Conservation (phyloP, 768 basidiomycete species). For the Xanthoconium stramineum region DNA sequence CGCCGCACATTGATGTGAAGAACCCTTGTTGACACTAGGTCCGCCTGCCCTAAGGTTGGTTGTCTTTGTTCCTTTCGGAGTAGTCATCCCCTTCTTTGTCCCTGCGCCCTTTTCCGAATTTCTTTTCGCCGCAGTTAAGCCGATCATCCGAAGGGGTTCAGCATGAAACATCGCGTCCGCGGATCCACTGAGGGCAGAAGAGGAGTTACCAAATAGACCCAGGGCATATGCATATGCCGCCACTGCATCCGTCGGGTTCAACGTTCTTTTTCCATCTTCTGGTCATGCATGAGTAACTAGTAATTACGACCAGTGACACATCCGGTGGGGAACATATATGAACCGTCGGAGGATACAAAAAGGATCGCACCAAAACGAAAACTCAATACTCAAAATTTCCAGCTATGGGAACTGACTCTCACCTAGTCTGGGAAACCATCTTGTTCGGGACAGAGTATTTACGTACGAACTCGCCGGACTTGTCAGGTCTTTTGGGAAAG, state of each 20-base stretch:
- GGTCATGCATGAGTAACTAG: conserved; percentile 10
- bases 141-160: conserved; percentile 16
- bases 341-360: not conserved
- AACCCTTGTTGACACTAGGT: not conserved
- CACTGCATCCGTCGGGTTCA: conserved; percentile 7
- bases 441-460: conserved; percentile 14
- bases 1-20: conserved; percentile 9
- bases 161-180: conserved; percentile 23
- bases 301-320: conserved; percentile 6
- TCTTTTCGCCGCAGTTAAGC: conserved; percentile 22
- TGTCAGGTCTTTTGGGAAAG: conserved; percentile 19
- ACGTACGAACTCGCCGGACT: conserved; percentile 22
- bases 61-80: conserved; percentile 13
- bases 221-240: conserved; percentile 6
- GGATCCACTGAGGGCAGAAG: conserved; percentile 22
- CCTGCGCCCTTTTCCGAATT: conserved; percentile 18
- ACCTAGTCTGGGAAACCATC: conserved; percentile 25
- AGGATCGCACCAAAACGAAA: conserved; percentile 2
- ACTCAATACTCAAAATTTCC: conserved; percentile 21
- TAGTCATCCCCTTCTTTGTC: conserved; percentile 10
- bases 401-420: conserved; percentile 14
- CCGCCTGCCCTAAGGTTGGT: conserved; percentile 1
- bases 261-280: conserved; percentile 15
- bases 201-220: conserved; percentile 17
- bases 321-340: conserved; percentile 2